Base-by-base conservation (phyloP, 140 eudicot genomes). In the Anethum foeniculum region DNA sequence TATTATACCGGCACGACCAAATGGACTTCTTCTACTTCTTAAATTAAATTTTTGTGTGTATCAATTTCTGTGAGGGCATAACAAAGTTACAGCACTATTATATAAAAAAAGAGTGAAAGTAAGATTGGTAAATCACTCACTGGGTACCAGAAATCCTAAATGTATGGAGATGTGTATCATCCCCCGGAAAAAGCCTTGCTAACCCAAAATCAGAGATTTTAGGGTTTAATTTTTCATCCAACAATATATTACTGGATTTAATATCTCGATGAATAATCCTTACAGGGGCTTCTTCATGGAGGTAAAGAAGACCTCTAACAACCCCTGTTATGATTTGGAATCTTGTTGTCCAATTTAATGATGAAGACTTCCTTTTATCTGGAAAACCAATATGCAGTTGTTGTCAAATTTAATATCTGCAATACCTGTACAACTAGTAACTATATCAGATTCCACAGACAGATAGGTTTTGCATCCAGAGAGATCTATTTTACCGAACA, bases 151-250 rank as follows among this genome's bases (percentile, higher is more conserved):
- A 86, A 79, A 93, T 93, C 80, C 79, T 79, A 68, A 90, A 88
- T 19, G 98, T 93, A 75, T 91, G 83, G 64, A 91, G 19, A 85
- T 93, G 98, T 19, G 98, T 88, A 47, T 85, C 97, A 5, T 93
- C 98, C 76, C 89, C 97, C 1, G 98, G 98, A 83, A 93, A 93
- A 78, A 93, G 88, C 86, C 97, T 88, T 1, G 97, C 98, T 84
- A 93, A 80, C 30, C 98, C 98, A 81, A 93, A 93, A 82, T 93
- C 98, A 14, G 98, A 80, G 21, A 93, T 90, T 85, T 93, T 93
- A 25, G 98, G 96, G 82, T 83, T 88, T 34, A 93, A 72, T 49
- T 79, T 77, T 6, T 87, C 92, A 75, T 93, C 98, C 39, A 93
- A 89, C 86, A 93, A 87, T 64, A 93, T 91, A 85, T 93, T 93